These are phyloP conservation scores for Climacium dendroides DNA, from an alignment of 225 moss, liverwort and hornwort species.

Conservation along the genomic window DNA sequence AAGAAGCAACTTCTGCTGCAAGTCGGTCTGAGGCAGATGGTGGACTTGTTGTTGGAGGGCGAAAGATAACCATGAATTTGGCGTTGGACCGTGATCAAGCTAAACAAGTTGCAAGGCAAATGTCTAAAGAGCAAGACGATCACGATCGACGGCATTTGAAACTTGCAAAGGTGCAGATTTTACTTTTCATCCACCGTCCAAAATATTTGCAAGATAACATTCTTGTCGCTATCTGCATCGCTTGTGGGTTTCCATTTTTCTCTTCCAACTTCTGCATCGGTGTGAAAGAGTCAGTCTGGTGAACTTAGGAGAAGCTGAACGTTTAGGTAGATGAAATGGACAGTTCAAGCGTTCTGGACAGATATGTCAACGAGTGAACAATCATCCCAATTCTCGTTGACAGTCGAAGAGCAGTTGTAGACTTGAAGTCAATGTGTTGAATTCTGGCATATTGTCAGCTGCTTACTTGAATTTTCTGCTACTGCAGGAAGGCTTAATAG, in stretches of 20 bases:
- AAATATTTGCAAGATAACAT: not conserved
- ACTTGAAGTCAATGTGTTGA: not conserved
- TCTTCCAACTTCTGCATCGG: not conserved
- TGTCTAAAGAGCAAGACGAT: constrained; percentile 70
- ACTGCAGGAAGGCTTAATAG: constrained; percentile 71
- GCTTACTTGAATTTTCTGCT: not conserved
- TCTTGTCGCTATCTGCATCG: not conserved
- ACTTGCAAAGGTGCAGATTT: constrained; percentile 61
- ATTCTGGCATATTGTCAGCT: not conserved
- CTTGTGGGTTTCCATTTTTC: not conserved
- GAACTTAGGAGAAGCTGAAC: not conserved
- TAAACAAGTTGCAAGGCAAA: constrained; percentile 60
- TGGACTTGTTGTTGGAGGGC: constrained; percentile 62
- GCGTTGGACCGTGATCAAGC: constrained; percentile 92
- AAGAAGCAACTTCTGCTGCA: constrained; percentile 58
- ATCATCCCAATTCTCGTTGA: not conserved
- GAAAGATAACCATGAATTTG: constrained; percentile 53
- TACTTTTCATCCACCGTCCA: not conserved
- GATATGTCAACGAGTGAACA: not conserved
- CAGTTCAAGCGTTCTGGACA: not conserved
- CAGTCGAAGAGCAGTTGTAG: not conserved
- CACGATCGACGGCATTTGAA: constrained; percentile 79
- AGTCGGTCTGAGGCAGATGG: constrained; percentile 40
- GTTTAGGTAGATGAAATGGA: not conserved
- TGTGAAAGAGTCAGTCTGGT: too few relatives aligned